Evolutionary conservation across 805 yeast species (phyloP).

Genomic region (Candida glaebosa): DNA sequence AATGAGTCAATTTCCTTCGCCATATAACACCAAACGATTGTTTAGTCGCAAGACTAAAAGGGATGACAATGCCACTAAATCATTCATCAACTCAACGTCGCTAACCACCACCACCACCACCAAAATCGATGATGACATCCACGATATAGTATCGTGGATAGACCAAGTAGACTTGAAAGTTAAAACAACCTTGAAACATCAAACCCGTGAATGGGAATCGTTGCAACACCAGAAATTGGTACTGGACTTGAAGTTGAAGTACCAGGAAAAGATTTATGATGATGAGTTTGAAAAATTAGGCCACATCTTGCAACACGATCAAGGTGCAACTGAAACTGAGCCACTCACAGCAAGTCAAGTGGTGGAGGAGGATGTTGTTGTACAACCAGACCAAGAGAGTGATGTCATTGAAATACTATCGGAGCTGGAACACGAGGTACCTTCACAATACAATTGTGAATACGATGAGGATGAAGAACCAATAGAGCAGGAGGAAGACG

Average conservation of each 20-base stretch:
- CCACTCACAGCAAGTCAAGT: no score
- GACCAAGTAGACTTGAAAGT: constrained; percentile 22
- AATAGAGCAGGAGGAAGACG: constrained; percentile 5
- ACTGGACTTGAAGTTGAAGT: constrained; percentile 20
- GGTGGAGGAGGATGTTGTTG: not conserved
- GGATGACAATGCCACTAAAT: not conserved
- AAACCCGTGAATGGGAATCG: constrained; percentile 14
- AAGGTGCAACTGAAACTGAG: constrained; percentile 5
- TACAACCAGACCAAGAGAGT: constrained; percentile 40
- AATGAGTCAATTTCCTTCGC: constrained; percentile 19
- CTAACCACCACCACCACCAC: not conserved
- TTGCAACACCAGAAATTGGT: constrained; percentile 16
- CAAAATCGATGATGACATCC: constrained; percentile 8
- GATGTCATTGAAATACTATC: constrained; percentile 5
- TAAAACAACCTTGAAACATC: constrained; percentile 14
- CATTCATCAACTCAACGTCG: not conserved
- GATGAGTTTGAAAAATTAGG: constrained; percentile 13
- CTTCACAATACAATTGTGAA: constrained; percentile 36
- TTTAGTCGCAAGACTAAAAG: not conserved
- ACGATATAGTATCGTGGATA: constrained; percentile 29
- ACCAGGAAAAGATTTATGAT: constrained; percentile 18
- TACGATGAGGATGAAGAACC: constrained; percentile 7
- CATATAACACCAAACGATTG: constrained; percentile 13
- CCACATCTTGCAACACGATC: constrained; percentile 3
- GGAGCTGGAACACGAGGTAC: constrained; percentile 2